Evolutionary conservation across 2,329 filamentous ascomycete genomes (phyloP).

Genomic region (Apiospora sp.): DNA sequence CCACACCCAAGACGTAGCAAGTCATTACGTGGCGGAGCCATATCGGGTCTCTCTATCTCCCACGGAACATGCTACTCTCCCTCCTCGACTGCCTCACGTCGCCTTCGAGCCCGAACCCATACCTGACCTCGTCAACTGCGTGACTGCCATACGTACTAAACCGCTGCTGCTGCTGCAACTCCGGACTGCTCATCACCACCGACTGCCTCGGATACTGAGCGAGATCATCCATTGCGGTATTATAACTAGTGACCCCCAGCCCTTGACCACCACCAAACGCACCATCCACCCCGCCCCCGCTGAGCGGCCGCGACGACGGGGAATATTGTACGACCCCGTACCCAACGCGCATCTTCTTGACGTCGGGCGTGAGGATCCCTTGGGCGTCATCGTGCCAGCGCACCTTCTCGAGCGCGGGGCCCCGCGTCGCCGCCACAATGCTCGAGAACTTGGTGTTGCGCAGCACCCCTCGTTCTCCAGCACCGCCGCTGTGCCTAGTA

Average conservation of each 20-base stretch:
- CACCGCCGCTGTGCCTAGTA: conserved; percentile 46
- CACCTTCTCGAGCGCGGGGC: conserved; percentile 48
- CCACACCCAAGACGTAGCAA: too few species aligned
- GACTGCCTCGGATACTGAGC: neutral
- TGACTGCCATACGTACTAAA: too few species aligned
- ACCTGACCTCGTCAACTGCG: conserved; percentile 33
- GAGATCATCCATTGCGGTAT: conserved; percentile 1
- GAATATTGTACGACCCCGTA: conserved; percentile 37
- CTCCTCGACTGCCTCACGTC: conserved; percentile 39
- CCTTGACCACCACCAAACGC: conserved; percentile 31
- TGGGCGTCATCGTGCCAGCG: conserved; percentile 36
- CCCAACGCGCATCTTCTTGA: conserved; percentile 37
- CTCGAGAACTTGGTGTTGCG: conserved; percentile 49
- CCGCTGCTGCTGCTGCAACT: neutral
- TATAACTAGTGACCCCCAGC: neutral
- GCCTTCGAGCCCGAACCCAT: conserved; percentile 43
- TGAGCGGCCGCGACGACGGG: neutral
- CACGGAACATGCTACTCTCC: conserved; percentile 29
- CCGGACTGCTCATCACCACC: neutral
- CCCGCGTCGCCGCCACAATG: conserved; percentile 52
- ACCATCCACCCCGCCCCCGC: conserved; percentile 5
- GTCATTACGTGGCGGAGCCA: neutral
- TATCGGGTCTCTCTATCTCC: neutral
- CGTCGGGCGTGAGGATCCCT: conserved; percentile 32
- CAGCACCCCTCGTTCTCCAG: conserved; percentile 45